Base-by-base conservation (phyloP, 75 land plant genomes). In the Selaginella moellendorffii region DNA sequence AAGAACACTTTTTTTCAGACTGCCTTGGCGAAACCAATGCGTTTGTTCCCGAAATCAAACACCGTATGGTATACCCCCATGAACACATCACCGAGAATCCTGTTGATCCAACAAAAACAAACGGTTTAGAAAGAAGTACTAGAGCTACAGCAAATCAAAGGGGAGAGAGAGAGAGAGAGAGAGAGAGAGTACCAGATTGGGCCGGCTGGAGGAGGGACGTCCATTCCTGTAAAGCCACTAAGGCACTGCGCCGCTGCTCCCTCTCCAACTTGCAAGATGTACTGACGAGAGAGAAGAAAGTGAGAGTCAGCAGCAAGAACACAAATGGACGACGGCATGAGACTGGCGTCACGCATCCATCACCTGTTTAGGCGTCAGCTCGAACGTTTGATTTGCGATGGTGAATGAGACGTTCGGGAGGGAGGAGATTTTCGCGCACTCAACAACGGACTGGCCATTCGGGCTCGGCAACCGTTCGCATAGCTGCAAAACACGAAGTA, bases 171-270 rank as follows among this genome's bases (percentile, higher is more conserved):
- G n/a, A n/a, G n/a, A n/a, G n/a, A n/a, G n/a, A n/a, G n/a, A n/a
- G n/a, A n/a, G n/a, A n/a, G n/a, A n/a, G 31, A 29, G 1, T 88
- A 88, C 96, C 96, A 89, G 65, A 89, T 80, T 42, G 90, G 90
- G 2, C 91, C 96, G 59, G 77, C 83, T 31, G 92, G 92, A 61
- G 96, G 86, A 20, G 96, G 82, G 25, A 89, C 69, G 28, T 89
- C 96, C 61, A 89, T 24, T 2, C 85, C 85, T 0, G 77, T 82
- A 65, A 89, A 89, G 17, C 96, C 96, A 71, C 91, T 86, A 20
- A 89, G 76, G 78, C 96, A 89, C 61, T 86, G 85, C 20, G 90
- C 96, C 28, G 73, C 74, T 58, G 78, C 17, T 2, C 91, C 96
- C 31, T 89, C 85, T 1, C 91, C 96, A 29, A 86, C 85, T 66